phyloP scores from a whole-genome alignment of 2,329 filamentous ascomycete genomes.

The Colletotrichum sp. region DNA sequence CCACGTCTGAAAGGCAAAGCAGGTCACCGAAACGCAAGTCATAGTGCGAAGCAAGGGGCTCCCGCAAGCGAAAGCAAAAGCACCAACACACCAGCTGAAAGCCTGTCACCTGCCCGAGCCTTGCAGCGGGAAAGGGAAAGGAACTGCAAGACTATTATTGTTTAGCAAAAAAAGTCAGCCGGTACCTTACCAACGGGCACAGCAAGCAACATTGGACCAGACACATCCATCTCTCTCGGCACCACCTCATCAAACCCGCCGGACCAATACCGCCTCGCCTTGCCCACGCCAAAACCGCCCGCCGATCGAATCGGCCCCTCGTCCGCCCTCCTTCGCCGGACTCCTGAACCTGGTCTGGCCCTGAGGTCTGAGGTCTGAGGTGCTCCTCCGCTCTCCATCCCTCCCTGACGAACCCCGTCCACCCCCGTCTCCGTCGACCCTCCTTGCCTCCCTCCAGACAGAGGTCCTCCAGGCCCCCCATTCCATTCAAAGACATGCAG shows the following conservation, averaged over 20 bases:
- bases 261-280: slow-evolving; percentile 3
- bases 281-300: background rate
- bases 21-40: background rate
- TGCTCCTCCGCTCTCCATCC: background rate
- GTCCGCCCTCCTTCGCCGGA: slow-evolving; percentile 11
- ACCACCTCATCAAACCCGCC: slow-evolving; percentile 7
- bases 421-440: background rate
- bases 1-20: slow-evolving; percentile 2
- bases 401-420: slow-evolving; percentile 3
- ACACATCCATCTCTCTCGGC: background rate
- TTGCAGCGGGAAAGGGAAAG: background rate
- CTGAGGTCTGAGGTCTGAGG: background rate
- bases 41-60: slow-evolving; percentile 14
- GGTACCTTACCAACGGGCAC: background rate
- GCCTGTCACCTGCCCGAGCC: background rate
- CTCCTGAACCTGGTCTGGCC: slow-evolving; percentile 12
- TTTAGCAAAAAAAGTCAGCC: background rate
- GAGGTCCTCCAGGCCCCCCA: background rate
- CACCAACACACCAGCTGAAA: background rate
- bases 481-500: slow-evolving; percentile 22
- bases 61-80: background rate
- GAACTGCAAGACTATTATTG: background rate
- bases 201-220: background rate
- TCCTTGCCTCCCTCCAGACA: background rate
- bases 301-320: slow-evolving; percentile 14